Evolutionary conservation across 78 protist genomes (phyloP), one percentile per base, ranked within the genome.

Genomic region (Isochrysis galbana): DNA sequence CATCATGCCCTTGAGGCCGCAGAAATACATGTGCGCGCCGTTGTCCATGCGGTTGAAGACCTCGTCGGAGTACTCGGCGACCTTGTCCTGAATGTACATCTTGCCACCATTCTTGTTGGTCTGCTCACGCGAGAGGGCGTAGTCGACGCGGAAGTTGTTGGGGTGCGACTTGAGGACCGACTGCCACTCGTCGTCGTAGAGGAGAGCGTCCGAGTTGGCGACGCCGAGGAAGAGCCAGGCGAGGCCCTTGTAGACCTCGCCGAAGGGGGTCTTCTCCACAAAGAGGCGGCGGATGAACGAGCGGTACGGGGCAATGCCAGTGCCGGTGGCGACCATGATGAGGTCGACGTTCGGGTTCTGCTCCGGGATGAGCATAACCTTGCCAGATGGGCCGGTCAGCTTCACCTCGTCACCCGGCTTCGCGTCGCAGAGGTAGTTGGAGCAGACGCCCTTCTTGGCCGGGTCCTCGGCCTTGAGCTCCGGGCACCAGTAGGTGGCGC

Each of bases 181-280:
- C 80, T 46, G 51, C 92, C 92, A 90, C 45, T 90, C 94, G 80
- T 82, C 94, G 72, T 84, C 91, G 94, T 91, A 91, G 36, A 91
- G 94, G n/a, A 91, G 94, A 41, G 94, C 83, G 84, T 82, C 90
- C 48, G 74, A 34, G 90, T 82, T 91, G 67, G 94, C 91, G 17
- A 91, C 94, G 61, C 94, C 94, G 69, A 91, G 94, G 94, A 91
- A 91, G 80, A 91, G 94, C 94, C 94, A 91, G 32, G 94, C 94
- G 82, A 54, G 94, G 41, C 94, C 94, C 42, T 41, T 51, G 61
- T 51, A 51, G 29, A 14, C 61, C 38, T 44, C 88, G 54, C 88
- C 88, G 88, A 2, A 44, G 21, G 88, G 88, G 41, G 88, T 80
- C 88, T 82, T 83, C 94, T 91, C 94, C 47, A 51, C 94, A 82